Conservation (phyloP, 805 yeast species). For the Yamadazyma phyllophila region DNA sequence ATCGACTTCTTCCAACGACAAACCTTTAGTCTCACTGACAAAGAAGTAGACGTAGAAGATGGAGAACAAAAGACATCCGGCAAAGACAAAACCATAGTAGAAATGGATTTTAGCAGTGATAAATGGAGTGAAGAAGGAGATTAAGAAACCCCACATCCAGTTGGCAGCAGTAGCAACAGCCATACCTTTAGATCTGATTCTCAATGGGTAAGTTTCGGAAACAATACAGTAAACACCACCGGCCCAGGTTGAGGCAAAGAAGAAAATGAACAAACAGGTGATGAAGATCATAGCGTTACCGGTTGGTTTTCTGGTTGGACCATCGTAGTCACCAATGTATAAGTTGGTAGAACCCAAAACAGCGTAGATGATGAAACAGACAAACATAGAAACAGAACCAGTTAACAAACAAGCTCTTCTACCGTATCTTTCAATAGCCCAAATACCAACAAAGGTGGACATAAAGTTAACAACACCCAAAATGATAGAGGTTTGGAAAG, state of each 20-base stretch:
- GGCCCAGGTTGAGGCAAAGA: conserved; percentile 73
- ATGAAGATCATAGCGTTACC: conserved; percentile 63
- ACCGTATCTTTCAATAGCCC: conserved; percentile 50
- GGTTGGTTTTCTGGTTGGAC: conserved; percentile 44
- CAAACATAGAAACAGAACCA: conserved; percentile 47
- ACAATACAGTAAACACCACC: conserved; percentile 65
- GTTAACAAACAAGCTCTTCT: conserved; percentile 44
- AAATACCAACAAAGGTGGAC: conserved; percentile 53
- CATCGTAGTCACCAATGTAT: conserved; percentile 38
- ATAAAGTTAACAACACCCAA: conserved; percentile 55
- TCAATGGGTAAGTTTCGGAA: conserved; percentile 65
- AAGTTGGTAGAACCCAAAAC: conserved; percentile 56
- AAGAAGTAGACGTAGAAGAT: conserved; percentile 69
- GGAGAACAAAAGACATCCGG: conserved; percentile 61
- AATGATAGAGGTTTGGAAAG: conserved; percentile 52
- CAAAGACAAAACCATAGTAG: conserved; percentile 62
- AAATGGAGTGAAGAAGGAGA: conserved; percentile 66
- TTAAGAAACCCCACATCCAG: conserved; percentile 62
- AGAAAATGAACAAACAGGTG: conserved; percentile 61
- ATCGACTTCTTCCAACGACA: conserved; percentile 79
- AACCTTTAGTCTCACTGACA: conserved; percentile 77
- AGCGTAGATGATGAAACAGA: conserved; percentile 59
- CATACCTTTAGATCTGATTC: conserved; percentile 61
- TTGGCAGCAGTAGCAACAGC: conserved; percentile 63
- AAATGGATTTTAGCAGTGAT: conserved; percentile 60